These are phyloP conservation scores for Yamadazyma akitaensis DNA, from an alignment of 805 yeast species.

Conservation along the genomic window DNA sequence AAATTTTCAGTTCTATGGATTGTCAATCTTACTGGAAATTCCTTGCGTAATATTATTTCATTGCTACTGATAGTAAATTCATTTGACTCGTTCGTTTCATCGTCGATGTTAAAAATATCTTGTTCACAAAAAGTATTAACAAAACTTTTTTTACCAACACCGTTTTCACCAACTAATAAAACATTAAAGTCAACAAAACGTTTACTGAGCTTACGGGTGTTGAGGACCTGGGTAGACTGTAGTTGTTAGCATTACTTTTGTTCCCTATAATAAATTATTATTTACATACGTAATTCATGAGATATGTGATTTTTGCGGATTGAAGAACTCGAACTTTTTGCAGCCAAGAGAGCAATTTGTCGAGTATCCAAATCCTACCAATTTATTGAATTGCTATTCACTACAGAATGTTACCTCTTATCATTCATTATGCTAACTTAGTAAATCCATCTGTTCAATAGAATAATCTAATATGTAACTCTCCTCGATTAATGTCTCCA, in stretches of 20 bases:
- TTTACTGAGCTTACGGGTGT: slow-evolving; percentile 9
- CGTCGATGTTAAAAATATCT: slow-evolving; percentile 8
- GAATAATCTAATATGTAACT: slow-evolving; percentile 84
- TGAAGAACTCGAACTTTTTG: background rate
- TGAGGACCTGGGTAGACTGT: slow-evolving; percentile 7
- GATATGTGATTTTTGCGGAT: background rate
- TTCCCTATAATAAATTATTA: background rate
- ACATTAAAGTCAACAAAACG: slow-evolving; percentile 19
- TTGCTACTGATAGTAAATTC: slow-evolving; percentile 1
- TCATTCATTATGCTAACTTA: slow-evolving; percentile 2
- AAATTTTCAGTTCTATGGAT: slow-evolving; percentile 22
- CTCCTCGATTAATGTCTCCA: slow-evolving; percentile 79
- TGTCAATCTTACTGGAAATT: slow-evolving; percentile 19
- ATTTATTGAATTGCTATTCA: no score
- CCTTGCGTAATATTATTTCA: slow-evolving; percentile 17
- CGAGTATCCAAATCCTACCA: background rate
- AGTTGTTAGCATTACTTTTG: background rate
- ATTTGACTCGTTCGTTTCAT: background rate
- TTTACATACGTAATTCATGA: slow-evolving; percentile 3
- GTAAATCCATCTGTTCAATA: slow-evolving; percentile 63
- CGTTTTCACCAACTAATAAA: slow-evolving; percentile 37
- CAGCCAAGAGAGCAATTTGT: background rate
- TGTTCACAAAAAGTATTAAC: slow-evolving; percentile 69
- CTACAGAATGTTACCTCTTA: no score
- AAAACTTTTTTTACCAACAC: slow-evolving; percentile 66